Base-by-base conservation (phyloP, 805 yeast genomes). In the Yamadazyma tumulicola region DNA sequence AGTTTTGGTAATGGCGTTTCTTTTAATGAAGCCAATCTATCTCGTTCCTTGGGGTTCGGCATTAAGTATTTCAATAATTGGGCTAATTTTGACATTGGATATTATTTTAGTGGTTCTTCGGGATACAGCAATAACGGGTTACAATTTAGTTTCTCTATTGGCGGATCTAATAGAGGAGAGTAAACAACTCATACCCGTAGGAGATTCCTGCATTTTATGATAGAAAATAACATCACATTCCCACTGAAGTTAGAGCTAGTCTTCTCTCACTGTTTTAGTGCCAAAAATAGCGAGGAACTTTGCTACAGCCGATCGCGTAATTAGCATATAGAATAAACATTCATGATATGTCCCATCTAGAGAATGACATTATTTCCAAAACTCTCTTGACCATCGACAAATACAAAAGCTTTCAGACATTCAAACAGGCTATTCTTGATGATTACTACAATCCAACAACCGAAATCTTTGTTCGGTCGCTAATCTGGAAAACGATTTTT, bases 41-140 rank as follows among this genome's bases (percentile, higher is more conserved):
- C 53, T 6, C 31, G 54, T 17, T 53, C 57, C 34, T 42, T 52
- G 14, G 72, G 72, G 1, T 41, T 59, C 28, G 72, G 72, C 0
- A 37, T 67, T 27, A 55, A 55, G 19, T 67, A 66, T 48, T 49
- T 62, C 37, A 62, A 60, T 39, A 48, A 55, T 23, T 61, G 67
- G 65, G 72, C 68, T 31, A 59, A 52, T 28, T 54, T 67, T 31
- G 69, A 67, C 41, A 46, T 59, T n/a, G 71, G 73, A 4, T 67
- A 64, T 46, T 61, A 45, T 38, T 32, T 56, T 14, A 51, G 64
- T 7, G 50, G 42, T 24, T 52, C 65, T 37, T 30, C 35, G 19
- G 37, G 34, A 18, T 72, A 69, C 4, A 49, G 62, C 19, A 61
- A 55, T 23, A 64, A 64, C 29, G 70, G 70, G 1, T 54, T 65